Evolutionary conservation across 2,329 filamentous ascomycete species (phyloP).

Genomic region (Trematosphaeria pertusa): DNA sequence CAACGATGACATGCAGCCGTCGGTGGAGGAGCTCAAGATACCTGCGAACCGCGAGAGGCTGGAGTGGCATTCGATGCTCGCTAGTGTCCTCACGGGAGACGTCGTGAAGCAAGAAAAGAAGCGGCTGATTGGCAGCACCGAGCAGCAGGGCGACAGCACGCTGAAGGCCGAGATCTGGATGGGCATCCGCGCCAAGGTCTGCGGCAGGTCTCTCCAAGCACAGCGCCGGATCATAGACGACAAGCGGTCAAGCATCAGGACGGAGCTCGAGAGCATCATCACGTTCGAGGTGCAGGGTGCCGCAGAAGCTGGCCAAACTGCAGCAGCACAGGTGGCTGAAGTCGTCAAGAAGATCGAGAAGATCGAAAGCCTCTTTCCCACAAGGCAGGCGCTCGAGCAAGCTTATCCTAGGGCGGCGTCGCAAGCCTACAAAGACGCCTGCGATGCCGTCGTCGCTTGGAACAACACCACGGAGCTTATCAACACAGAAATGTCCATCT

Average conservation of each 20-base stretch:
- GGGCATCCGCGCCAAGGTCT: slow-evolving; percentile 81
- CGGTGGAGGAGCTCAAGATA: slow-evolving; percentile 86
- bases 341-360: slow-evolving; percentile 90
- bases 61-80: slow-evolving; percentile 98
- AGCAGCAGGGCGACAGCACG: slow-evolving; percentile 74
- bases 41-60: slow-evolving; percentile 86
- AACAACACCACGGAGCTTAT: slow-evolving; percentile 97
- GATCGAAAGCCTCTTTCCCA: slow-evolving; percentile 85
- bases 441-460: slow-evolving; percentile 91
- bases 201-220: slow-evolving; percentile 81
- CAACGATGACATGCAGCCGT: slow-evolving; percentile 87
- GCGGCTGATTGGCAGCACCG: slow-evolving; percentile 81
- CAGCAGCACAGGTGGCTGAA: slow-evolving; percentile 87
- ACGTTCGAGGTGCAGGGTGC: slow-evolving; percentile 94
- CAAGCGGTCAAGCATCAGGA: slow-evolving; percentile 74
- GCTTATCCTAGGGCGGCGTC: slow-evolving; percentile 81
- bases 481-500: slow-evolving; percentile 88
- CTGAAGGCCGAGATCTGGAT: slow-evolving; percentile 81
- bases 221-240: slow-evolving; percentile 91
- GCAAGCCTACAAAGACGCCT: slow-evolving; percentile 78
- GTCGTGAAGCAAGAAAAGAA: slow-evolving; percentile 99
- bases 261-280: slow-evolving; percentile 84
- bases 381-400: slow-evolving; percentile 73
- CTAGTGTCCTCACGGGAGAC: slow-evolving; percentile 93
- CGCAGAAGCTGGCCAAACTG: slow-evolving; percentile 86